phyloP scores from a whole-genome alignment of 129 eudicot species.

The Flaveria bidentis region DNA sequence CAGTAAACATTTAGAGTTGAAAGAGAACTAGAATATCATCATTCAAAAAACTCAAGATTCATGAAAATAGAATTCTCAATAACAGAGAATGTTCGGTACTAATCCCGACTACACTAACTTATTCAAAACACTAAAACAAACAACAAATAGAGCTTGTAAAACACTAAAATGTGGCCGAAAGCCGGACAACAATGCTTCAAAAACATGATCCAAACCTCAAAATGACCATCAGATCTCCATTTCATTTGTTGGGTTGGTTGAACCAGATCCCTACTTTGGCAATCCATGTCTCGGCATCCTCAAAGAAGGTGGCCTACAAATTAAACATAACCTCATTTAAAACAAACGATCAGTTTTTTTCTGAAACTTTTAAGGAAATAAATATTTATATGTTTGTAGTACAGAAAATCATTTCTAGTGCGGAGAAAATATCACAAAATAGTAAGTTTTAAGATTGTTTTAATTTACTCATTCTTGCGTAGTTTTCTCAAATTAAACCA shows the following conservation, averaged over 20 bases:
- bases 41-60: neutral
- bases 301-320: conserved; percentile 12
- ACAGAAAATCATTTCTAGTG: neutral
- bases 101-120: neutral
- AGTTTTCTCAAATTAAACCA: too few relatives aligned
- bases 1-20: neutral
- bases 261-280: neutral
- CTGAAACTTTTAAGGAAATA: neutral
- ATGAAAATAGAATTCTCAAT: neutral
- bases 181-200: neutral
- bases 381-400: neutral
- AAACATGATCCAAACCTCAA: neutral
- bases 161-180: neutral
- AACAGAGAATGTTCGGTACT: neutral
- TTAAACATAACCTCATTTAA: neutral
- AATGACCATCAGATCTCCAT: neutral
- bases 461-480: too few relatives aligned
- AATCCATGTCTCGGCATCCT: neutral
- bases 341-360: neutral
- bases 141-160: neutral
- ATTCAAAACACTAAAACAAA: neutral
- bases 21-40: neutral
- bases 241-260: neutral
- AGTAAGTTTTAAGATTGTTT: too few relatives aligned
- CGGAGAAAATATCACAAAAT: neutral